Evolutionary conservation across 306 rosid species (phyloP), one percentile per base, ranked within the genome.

Genomic region (Amphicarpaea edgeworthii): DNA sequence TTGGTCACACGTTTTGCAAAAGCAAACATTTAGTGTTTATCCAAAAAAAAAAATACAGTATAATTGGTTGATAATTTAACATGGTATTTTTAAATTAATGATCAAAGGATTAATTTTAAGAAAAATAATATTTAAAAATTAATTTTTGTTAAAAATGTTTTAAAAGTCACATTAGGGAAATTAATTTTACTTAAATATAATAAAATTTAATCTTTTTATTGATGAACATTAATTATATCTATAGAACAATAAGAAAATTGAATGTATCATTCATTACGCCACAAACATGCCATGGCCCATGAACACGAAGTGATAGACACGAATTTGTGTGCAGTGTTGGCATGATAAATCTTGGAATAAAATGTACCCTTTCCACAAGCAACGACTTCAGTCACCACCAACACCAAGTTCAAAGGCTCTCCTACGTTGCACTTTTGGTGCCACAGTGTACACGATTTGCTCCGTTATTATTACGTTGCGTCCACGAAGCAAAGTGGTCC

Each of bases 401-500:
- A 24, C 12, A 6, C 17, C 3, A 9, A 2, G 1, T 68, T 11
- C 28, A 6, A 30, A 45, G 26, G 17, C 30, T 69, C 14, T 17
- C 21, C 0, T 51, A 10, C n/a, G 38, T 16, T 54, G 5, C 64
- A 7, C 54, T 21, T 72, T 26, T 38, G 34, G 65, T 14, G 66
- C 2, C 21, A 43, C 11, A 55, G 12, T 30, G 20, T 43, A 59
- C 32, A 42, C 59, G 34, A 23, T 30, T 74, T n/a, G n/a, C n/a
- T n/a, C n/a, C n/a, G n/a, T n/a, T n/a, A n/a, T n/a, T n/a, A n/a
- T n/a, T 61, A 12, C 38, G 12, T 76, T 38, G 43, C 57, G 73
- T 76, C 81, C 57, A 66, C 67, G 58, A 26, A 14, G 66, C 32
- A 2, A 8, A 7, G 24, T 61, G 65, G 74, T 17, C 70, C 59